Evolutionary conservation across 2,329 filamentous ascomycete species (phyloP).

Genomic region (Penicillium sp.): DNA sequence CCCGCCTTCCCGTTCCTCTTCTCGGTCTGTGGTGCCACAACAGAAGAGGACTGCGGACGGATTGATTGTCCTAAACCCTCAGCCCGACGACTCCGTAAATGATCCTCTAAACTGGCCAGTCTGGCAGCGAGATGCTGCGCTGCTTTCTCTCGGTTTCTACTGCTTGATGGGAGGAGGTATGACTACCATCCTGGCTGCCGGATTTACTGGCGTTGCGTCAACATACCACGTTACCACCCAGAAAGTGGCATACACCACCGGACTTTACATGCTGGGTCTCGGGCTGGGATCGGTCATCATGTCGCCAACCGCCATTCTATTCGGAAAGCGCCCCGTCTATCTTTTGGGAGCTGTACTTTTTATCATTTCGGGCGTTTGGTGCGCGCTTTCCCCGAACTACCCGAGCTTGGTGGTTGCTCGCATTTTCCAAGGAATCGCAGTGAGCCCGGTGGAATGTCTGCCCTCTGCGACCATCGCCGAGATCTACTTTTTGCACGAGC

Average conservation of each 20-base stretch:
- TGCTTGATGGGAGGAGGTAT: constrained; percentile 92
- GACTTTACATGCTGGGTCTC: constrained; percentile 90
- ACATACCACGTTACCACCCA: constrained; percentile 66
- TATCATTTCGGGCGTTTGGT: constrained; percentile 75
- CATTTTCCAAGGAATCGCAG: constrained; percentile 81
- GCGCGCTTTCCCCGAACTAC: constrained; percentile 78
- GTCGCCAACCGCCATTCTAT: constrained; percentile 87
- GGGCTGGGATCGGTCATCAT: constrained; percentile 80
- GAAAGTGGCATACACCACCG: constrained; percentile 79
- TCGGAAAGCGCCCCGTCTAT: constrained; percentile 87
- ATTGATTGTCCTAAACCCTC: constrained; percentile 81
- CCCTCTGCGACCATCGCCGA: constrained; percentile 93
- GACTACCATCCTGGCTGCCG: constrained; percentile 84
- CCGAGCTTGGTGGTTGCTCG: constrained; percentile 74
- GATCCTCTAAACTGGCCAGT: constrained; percentile 90
- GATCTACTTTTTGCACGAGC: constrained; percentile 93
- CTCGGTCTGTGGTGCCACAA: constrained; percentile 30
- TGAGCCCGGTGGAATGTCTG: constrained; percentile 87
- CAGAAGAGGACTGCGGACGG: constrained; percentile 80
- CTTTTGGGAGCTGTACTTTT: constrained; percentile 75
- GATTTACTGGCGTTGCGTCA: constrained; percentile 75
- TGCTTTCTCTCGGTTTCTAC: constrained; percentile 83
- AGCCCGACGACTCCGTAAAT: constrained; percentile 85
- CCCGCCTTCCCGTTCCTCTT: constrained; percentile 41
- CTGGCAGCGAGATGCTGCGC: constrained; percentile 74